A percentile compares a stretch with the other conserved stretches of the same genome.
Conservation (phyloP, 140 eudicot genomes). For the Stevia rebaudiana region DNA sequence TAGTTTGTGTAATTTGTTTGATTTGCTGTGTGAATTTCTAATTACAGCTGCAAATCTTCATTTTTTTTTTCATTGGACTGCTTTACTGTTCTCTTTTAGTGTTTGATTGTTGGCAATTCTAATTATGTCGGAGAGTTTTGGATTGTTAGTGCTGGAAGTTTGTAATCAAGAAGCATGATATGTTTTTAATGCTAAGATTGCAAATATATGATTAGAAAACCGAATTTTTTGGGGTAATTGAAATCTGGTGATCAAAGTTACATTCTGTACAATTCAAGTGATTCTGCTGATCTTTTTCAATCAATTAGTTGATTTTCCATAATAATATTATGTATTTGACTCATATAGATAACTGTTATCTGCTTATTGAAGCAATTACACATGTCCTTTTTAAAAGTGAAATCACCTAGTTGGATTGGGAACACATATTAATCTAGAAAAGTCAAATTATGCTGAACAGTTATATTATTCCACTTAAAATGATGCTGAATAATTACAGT, state of each 20-base stretch:
- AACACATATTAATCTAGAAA: not conserved
- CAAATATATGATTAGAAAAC: not conserved
- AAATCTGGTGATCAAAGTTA: slow-evolving; percentile 3
- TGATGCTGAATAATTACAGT: not conserved
- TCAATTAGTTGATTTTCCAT: not conserved
- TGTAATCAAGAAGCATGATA: not conserved
- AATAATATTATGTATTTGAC: not conserved
- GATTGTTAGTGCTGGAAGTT: slow-evolving; percentile 5
- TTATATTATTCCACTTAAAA: no score
- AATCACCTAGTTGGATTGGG: not conserved
- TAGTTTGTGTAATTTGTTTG: not conserved
- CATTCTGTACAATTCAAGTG: slow-evolving; percentile 1
- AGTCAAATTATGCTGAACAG: no score
- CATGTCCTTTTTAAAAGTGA: not conserved
- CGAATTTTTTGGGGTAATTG: not conserved
- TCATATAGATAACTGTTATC: slow-evolving; percentile 3
- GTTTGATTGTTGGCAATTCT: not conserved
- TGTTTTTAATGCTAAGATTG: no score
- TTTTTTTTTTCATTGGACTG: not conserved
- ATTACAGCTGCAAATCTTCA: not conserved
- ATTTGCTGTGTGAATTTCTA: not conserved
- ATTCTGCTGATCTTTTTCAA: not conserved
- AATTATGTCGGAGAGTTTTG: not conserved
- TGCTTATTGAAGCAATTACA: not conserved
- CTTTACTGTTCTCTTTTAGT: not conserved